Conservation (phyloP, 2,329 filamentous ascomycete species). For the Ophiostoma novo-ulmi region DNA sequence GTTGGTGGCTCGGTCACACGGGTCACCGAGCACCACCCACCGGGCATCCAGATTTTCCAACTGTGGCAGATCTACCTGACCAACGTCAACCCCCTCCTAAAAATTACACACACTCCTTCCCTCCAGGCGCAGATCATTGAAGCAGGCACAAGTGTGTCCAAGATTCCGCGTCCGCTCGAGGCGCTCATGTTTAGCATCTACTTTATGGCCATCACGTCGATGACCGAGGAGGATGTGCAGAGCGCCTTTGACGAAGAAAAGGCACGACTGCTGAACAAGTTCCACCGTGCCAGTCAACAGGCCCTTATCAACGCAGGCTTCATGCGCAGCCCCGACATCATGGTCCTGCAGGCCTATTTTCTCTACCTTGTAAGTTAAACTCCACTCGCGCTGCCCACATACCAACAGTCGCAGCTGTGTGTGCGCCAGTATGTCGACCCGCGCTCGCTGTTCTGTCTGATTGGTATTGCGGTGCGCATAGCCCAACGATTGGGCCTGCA, state of each 20-base stretch:
- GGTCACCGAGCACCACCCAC: conserved; percentile 48
- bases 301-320: conserved; percentile 63
- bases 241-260: conserved; percentile 51
- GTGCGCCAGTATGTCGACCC: conserved; percentile 57
- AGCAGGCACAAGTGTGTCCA: conserved; percentile 51
- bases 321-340: conserved; percentile 60
- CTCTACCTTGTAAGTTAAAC: conserved; percentile 48
- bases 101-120: conserved; percentile 62
- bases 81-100: conserved; percentile 64
- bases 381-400: conserved; percentile 29
- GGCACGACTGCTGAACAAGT: conserved; percentile 46
- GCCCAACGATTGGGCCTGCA: conserved; percentile 66
- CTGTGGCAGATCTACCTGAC: conserved; percentile 66
- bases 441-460: conserved; percentile 54
- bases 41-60: conserved; percentile 55
- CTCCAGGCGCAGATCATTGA: conserved; percentile 61
- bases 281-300: conserved; percentile 56
- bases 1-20: conserved; percentile 43
- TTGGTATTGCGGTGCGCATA: conserved; percentile 62
- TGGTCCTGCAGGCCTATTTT: conserved; percentile 61
- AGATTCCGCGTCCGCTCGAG: conserved; percentile 54
- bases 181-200: conserved; percentile 65
- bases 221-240: conserved; percentile 51
- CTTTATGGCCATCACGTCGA: conserved; percentile 52
- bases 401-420: conserved; percentile 37